Percentiles rank a stretch among this genome's conserved stretches.
Evolutionary conservation across 179 eudicot species (phyloP).

Genomic region (Spergularia azorica): DNA sequence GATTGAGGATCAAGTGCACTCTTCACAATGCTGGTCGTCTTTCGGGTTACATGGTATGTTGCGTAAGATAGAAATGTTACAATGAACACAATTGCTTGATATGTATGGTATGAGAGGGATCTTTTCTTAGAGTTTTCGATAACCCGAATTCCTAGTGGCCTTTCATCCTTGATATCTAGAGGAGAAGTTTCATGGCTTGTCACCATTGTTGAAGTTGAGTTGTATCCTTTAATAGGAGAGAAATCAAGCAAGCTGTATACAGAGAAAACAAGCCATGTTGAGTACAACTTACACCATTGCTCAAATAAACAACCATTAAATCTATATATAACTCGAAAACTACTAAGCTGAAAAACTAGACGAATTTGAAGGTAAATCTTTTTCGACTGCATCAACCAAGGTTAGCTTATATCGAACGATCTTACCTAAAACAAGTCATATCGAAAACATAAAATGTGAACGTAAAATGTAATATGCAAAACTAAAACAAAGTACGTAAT

Average conservation of each 20-base stretch:
- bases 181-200: constrained; percentile 34
- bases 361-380: too few relatives aligned
- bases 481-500: background rate
- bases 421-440: background rate
- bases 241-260: too few relatives aligned
- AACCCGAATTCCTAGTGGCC: constrained; percentile 53
- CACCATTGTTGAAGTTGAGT: constrained; percentile 38
- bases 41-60: constrained; percentile 71
- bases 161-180: constrained; percentile 34
- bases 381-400: too few relatives aligned
- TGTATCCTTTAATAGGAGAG: background rate
- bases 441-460: too few relatives aligned
- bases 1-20: constrained; percentile 77
- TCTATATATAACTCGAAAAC: too few relatives aligned
- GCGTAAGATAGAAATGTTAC: constrained; percentile 76
- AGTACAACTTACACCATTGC: too few relatives aligned
- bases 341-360: too few relatives aligned
- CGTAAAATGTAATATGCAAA: too few relatives aligned
- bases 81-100: constrained; percentile 69
- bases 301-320: too few relatives aligned
- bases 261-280: too few relatives aligned
- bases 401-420: background rate
- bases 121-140: constrained; percentile 49
- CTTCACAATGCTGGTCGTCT: constrained; percentile 20
- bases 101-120: constrained; percentile 56